Conservation (phyloP, 805 yeast species). For the Candida orba region DNA sequence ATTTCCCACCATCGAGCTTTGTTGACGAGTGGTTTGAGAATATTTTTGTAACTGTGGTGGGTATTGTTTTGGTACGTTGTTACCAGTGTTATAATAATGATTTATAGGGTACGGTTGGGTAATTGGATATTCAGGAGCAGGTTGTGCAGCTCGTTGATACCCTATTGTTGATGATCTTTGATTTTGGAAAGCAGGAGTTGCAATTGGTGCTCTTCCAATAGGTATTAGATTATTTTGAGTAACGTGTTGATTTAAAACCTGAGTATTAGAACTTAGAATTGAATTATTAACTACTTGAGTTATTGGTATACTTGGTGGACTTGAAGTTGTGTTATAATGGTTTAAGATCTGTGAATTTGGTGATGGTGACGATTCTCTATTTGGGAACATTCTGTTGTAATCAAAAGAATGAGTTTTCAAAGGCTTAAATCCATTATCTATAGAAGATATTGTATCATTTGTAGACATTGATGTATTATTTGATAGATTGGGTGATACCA, state of each 20-base stretch:
- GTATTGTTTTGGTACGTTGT: background rate
- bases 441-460: slow-evolving; percentile 19
- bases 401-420: slow-evolving; percentile 9
- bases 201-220: slow-evolving; percentile 1
- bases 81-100: background rate
- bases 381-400: slow-evolving; percentile 10
- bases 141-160: slow-evolving; percentile 1
- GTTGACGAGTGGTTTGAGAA: slow-evolving; percentile 2
- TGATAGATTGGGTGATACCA: slow-evolving; percentile 20
- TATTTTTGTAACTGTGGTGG: background rate
- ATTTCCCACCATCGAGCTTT: background rate
- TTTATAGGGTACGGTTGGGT: slow-evolving; percentile 4
- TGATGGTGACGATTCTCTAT: slow-evolving; percentile 4
- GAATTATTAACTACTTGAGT: no score
- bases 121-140: background rate
- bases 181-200: slow-evolving; percentile 8
- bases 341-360: background rate
- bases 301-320: background rate
- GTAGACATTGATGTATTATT: slow-evolving; percentile 22
- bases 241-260: no score
- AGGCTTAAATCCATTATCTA: slow-evolving; percentile 10
- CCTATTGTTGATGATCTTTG: slow-evolving; percentile 4
- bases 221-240: background rate
- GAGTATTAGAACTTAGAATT: no score
- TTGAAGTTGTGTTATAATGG: background rate